These are phyloP conservation scores for Eucalyptus microcorys DNA, from an alignment of 345 rosid genomes.

Conservation along the genomic window DNA sequence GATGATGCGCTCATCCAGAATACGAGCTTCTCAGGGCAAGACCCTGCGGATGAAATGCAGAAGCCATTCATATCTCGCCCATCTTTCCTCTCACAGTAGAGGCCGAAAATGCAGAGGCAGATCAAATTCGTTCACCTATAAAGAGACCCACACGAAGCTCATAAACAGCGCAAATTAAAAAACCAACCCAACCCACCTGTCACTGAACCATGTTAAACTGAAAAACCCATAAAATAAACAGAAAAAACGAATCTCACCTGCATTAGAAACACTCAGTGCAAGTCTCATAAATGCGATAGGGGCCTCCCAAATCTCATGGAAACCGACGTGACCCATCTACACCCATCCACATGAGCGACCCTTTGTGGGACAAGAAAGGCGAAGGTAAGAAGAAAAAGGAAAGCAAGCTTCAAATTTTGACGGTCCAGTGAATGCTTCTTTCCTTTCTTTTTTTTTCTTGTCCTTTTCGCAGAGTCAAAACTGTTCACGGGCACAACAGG, in stretches of 20 bases:
- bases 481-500: neutral
- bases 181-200: neutral
- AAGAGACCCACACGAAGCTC: constrained; percentile 34
- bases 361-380: neutral
- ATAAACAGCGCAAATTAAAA: constrained; percentile 1
- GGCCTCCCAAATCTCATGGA: constrained; percentile 2
- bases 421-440: neutral
- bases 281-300: constrained; percentile 23
- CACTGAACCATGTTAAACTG: neutral
- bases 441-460: neutral
- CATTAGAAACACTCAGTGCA: neutral
- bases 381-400: neutral
- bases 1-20: neutral
- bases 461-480: neutral
- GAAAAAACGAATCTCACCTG: constrained; percentile 9
- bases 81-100: constrained; percentile 2
- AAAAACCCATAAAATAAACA: neutral
- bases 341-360: neutral
- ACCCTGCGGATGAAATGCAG: neutral
- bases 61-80: constrained; percentile 2
- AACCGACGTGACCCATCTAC: neutral
- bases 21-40: neutral
- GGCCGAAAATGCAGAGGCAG: constrained; percentile 9
- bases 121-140: constrained; percentile 25
- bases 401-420: neutral